Evolutionary conservation across 495 filamentous ascomycete species (phyloP).

Genomic region (Annulohypoxylon moriforme): DNA sequence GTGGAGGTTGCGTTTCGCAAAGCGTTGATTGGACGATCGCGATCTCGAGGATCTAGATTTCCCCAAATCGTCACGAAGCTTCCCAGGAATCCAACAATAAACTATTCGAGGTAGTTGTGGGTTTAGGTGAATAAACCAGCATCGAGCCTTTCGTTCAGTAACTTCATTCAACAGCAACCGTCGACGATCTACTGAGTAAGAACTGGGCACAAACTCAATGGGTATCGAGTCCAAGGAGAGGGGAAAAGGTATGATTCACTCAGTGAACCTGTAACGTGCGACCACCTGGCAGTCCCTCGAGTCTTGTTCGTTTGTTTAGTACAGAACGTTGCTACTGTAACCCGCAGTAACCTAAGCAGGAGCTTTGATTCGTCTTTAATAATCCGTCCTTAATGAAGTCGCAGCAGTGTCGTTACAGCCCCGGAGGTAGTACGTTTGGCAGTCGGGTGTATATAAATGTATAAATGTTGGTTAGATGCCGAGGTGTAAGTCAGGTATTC

Average conservation of each 20-base stretch:
- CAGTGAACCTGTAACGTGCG: slow-evolving; percentile 30
- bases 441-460: slow-evolving; percentile 5
- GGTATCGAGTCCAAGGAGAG: slow-evolving; percentile 19
- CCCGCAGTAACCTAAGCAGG: slow-evolving; percentile 18
- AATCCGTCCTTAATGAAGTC: slow-evolving; percentile 24
- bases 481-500: slow-evolving; percentile 22
- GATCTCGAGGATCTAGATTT: slow-evolving; percentile 24
- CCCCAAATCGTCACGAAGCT: slow-evolving; percentile 10
- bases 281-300: slow-evolving; percentile 32
- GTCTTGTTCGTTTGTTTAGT: slow-evolving; percentile 10
- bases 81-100: slow-evolving; percentile 1
- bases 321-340: slow-evolving; percentile 1
- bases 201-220: slow-evolving; percentile 19
- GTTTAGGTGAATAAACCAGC: slow-evolving; percentile 14
- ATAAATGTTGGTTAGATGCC: slow-evolving; percentile 12
- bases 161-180: neutral
- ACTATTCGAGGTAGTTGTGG: slow-evolving; percentile 5
- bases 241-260: slow-evolving; percentile 14
- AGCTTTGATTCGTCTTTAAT: slow-evolving; percentile 29
- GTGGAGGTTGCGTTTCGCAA: slow-evolving; percentile 23
- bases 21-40: slow-evolving; percentile 14
- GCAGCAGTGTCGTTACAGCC: slow-evolving; percentile 20
- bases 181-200: slow-evolving; percentile 9
- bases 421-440: slow-evolving; percentile 16
- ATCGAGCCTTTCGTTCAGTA: slow-evolving; percentile 30